phyloP scores from a whole-genome alignment of 208 protist species.

The Chromosphaera perkinsii region DNA sequence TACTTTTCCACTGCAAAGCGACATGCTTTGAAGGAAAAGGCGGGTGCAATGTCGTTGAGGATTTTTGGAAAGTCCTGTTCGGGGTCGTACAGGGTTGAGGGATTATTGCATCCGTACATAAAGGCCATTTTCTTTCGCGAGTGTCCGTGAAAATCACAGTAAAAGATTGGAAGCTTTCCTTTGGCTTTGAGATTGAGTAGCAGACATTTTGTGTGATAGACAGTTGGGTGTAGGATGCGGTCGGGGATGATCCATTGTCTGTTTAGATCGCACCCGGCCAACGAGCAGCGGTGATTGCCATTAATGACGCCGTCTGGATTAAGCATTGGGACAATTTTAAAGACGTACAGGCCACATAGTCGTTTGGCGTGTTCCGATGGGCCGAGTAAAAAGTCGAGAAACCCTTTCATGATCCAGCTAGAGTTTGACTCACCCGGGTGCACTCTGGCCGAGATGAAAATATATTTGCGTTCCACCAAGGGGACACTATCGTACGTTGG shows the following conservation, averaged over 20 bases:
- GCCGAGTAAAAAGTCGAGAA: conserved; percentile 74
- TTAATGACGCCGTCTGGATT: conserved; percentile 93
- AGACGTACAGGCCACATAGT: conserved; percentile 34
- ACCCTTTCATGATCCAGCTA: conserved; percentile 87
- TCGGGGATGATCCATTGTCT: conserved; percentile 71
- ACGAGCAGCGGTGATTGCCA: conserved; percentile 90
- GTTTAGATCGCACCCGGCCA: conserved; percentile 87
- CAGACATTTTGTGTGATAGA: conserved; percentile 62
- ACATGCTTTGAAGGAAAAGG: conserved; percentile 62
- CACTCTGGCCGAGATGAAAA: conserved; percentile 83
- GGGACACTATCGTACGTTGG: conserved; percentile 68
- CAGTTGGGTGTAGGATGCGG: neutral
- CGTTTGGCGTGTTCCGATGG: neutral
- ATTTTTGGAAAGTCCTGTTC: conserved; percentile 42
- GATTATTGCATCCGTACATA: conserved; percentile 77
- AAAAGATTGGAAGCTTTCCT: conserved; percentile 74
- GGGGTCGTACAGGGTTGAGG: neutral
- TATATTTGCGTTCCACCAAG: conserved; percentile 33
- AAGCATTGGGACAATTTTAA: conserved; percentile 93
- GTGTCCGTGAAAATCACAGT: conserved; percentile 87
- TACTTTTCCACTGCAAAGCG: conserved; percentile 74
- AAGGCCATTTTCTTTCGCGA: conserved; percentile 84
- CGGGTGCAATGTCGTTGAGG: neutral
- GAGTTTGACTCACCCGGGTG: conserved; percentile 93
- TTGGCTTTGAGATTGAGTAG: conserved; percentile 65